Evolutionary conservation across 768 basidiomycete species (phyloP), one percentile per base, ranked within the genome.

Genomic region (Tylopilus intermedius): DNA sequence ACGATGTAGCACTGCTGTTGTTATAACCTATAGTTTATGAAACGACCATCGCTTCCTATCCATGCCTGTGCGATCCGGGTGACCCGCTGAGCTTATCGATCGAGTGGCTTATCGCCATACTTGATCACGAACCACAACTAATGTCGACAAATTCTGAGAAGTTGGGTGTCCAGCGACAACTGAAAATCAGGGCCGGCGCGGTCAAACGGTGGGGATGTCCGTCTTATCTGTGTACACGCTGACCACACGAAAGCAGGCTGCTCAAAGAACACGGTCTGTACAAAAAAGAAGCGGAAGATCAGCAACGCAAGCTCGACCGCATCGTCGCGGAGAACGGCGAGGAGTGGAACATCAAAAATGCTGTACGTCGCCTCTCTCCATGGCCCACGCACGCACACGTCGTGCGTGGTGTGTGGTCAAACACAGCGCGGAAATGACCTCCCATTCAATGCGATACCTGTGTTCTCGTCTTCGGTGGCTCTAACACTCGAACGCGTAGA

Each of bases 281-380:
- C 67, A 72, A 69, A 58, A 77, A 80, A 46, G 91, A 94, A 72
- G 77, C 77, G 5, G 78, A 74, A 55, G 74, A 81, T 32, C 76
- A 81, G 58, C 72, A 80, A 60, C 67, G 66, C 49, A 85, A 79
- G 62, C 72, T 83, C n/a, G 81, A 84, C 58, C 81, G 81, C 66
- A 70, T 86, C 62, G 67, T 79, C 52, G 78, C 77, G 10, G 79
- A 81, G 47, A 79, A 70, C 46, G 79, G 78, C 39, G 86, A 90
- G 58, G 82, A 82, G 39, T 91, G 87, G 88, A 83, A 88, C 50
- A 72, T 86, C 65, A 88, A 81, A 68, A 90, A 84, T 68, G 80
- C 77, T 62, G 89, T 88, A 66, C 59, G 84, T 72, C 45, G 58
- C 47, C 44, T 41, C 66, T 48, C 51, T 29, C 43, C 13, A 43